Percentiles rank a stretch among this genome's conserved stretches.
These are phyloP conservation scores for Phalaenopsis hybrid DNA, from an alignment of 116 monocot species.

Conservation along the genomic window DNA sequence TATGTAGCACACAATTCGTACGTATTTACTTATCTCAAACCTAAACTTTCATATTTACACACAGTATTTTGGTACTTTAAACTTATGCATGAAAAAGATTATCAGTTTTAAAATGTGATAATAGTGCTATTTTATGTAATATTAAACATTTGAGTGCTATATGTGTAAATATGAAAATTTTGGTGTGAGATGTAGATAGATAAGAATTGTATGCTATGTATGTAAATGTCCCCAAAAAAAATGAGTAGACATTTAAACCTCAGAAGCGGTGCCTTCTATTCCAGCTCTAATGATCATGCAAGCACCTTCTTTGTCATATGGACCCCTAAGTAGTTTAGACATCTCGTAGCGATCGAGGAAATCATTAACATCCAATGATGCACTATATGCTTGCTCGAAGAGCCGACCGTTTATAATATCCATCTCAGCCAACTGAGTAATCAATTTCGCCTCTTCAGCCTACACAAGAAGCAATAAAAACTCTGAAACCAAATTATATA, in stretches of 20 bases:
- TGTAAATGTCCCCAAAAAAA: neutral
- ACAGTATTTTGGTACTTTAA: no score
- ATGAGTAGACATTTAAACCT: constrained; percentile 25
- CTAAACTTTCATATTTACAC: no score
- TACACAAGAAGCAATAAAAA: constrained; percentile 11
- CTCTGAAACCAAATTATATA: neutral
- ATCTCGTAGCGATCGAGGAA: constrained; percentile 60
- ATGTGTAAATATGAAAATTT: no score
- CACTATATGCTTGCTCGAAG: constrained; percentile 60
- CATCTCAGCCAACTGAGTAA: constrained; percentile 63
- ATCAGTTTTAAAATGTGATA: no score
- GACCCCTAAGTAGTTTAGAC: constrained; percentile 54
- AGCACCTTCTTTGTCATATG: constrained; percentile 73
- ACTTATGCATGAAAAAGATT: no score
- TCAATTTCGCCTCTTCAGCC: constrained; percentile 84
- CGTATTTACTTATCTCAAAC: no score
- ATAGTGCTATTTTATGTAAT: no score
- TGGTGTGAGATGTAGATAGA: no score
- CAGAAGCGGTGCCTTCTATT: constrained; percentile 39
- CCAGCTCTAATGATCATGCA: constrained; percentile 50
- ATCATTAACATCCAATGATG: constrained; percentile 51
- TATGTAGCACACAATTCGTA: no score
- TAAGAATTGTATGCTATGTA: no score
- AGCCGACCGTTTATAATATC: constrained; percentile 63
- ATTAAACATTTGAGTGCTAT: no score